A percentile compares a stretch with the other conserved stretches of the same genome.
Evolutionary conservation across 202 grass and related monocot genomes (phyloP).

Genomic region (Setaria viridis): DNA sequence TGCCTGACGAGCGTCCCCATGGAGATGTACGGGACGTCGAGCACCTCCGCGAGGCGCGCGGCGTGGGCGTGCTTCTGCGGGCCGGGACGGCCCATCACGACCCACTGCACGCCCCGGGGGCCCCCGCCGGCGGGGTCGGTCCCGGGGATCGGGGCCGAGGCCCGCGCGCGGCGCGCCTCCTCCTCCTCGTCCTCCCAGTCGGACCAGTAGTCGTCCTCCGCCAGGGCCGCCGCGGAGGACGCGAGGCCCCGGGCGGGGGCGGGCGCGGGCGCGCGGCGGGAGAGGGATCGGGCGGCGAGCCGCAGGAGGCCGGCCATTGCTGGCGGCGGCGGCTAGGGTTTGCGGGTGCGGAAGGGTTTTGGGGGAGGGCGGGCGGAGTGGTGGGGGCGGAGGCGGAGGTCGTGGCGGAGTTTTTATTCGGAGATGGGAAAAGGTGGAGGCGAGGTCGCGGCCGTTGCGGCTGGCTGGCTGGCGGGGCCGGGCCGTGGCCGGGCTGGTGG

Average conservation of each 20-base stretch:
- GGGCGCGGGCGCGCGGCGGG: neutral
- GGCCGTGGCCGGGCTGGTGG: no score
- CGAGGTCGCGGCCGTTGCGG: neutral
- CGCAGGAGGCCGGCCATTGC: constrained; percentile 65
- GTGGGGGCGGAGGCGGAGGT: constrained; percentile 12
- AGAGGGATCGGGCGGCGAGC: constrained; percentile 45
- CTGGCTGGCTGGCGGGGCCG: neutral
- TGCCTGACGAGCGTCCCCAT: constrained; percentile 90
- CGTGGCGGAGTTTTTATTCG: constrained; percentile 8
- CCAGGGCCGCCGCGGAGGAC: constrained; percentile 53
- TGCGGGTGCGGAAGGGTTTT: constrained; percentile 49
- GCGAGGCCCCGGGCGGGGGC: constrained; percentile 16
- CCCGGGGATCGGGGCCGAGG: constrained; percentile 18
- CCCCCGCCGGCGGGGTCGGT: constrained; percentile 41
- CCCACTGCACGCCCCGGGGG: constrained; percentile 70
- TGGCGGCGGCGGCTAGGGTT: constrained; percentile 52
- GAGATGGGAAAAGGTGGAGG: neutral
- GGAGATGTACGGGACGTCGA: constrained; percentile 89
- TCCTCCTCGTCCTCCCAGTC: constrained; percentile 71
- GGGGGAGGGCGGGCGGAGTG: neutral
- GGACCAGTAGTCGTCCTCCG: constrained; percentile 80
- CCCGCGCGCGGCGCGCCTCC: constrained; percentile 18
- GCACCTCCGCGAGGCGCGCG: constrained; percentile 76
- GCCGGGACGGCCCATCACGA: constrained; percentile 85
- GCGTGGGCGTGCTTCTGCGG: constrained; percentile 91